Base-by-base conservation (phyloP, 495 filamentous ascomycete genomes). In the Talaromyces ruber region DNA sequence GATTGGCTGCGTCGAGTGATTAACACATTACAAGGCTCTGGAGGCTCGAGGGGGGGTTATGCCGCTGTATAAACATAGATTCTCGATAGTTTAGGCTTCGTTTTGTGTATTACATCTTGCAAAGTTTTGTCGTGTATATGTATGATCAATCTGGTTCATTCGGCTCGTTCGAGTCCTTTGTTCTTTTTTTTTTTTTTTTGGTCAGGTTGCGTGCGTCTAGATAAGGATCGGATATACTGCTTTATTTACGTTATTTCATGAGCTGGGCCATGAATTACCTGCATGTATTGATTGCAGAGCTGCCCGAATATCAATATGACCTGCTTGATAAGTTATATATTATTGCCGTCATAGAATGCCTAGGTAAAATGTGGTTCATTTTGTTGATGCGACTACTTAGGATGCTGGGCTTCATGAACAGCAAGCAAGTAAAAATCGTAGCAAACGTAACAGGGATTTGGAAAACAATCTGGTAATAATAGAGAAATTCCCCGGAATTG, bases 41-140 rank as follows among this genome's bases (percentile, higher is more conserved):
- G 86, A 39, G 83, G 84, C 34, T 89, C 86, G 24, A 82, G 95
- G 67, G 93, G 92, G 9, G 94, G 93, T 1, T 98, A 98, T 74
- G 95, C 91, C 69, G 94, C 93, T 32, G 93, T 98, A 60, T 98
- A 79, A 53, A 57, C 14, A 32, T 34, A 57, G 32, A 57, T 16
- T 26, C 29, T 55, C 16, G 25, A 26, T 29, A 28, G n/a, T 55
- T 14, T 30, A 26, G 22, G 24, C n/a, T 30, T 55, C 26, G 14
- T 22, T 26, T 25, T 54, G 4, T n/a, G 21, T n/a, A 7, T 30
- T 16, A 1, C 12, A 29, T 29, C 18, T 55, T n/a, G 14, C 2
- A 22, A 14, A 11, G 51, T 28, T 54, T 54, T 54, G 51, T 6
- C 28, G 50, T 54, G 51, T 54, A 54, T 14, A 54, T 54, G 21